Base-by-base conservation (phyloP, 306 rosid genomes). In the Prunus fruticosa region DNA sequence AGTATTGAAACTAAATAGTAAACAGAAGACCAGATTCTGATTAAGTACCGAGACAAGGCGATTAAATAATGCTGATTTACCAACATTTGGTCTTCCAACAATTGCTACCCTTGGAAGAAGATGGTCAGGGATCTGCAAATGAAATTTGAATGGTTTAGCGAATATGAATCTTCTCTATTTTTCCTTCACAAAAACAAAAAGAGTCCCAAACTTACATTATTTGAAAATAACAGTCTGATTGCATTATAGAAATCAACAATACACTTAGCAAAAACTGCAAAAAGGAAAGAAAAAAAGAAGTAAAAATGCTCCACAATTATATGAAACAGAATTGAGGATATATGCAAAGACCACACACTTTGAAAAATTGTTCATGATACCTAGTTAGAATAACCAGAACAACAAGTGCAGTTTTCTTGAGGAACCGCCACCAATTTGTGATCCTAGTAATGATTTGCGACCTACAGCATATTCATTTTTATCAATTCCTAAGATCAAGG, bases 41-140 rank as follows among this genome's bases (percentile, higher is more conserved):
- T 53, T 53, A 58, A 81, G 50, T 91, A 95, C 98, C 97, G 93
- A 96, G 67, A 92, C 96, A n/a, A 95, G 90, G 66, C 97, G 93
- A 72, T 95, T 95, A 80, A 88, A 95, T 69, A 95, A 74, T 14
- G 98, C 98, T 64, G 98, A 95, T 83, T 95, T 95, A 72, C 98
- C 97, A 79, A 91, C 97, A 22, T 94, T 92, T n/a, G 98, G 98
- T 81, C 97, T 89, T 81, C 98, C 98, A 76, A 94, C 88, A 73
- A 95, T 90, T 73, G 97, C 93, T 78, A 94, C 88, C 80, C 78
- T 89, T 16, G 93, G 93, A 74, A 94, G 98, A 84, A 90, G 93
- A 76, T 83, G 82, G 79, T 94, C 96, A 27, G 97, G 98, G 81
- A 95, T 85, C 97, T 90, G 93, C 75, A 75, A 75, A 67, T 79